Base-by-base conservation (phyloP, 148 eudicot genomes). In the Fagopyrum esculentum region DNA sequence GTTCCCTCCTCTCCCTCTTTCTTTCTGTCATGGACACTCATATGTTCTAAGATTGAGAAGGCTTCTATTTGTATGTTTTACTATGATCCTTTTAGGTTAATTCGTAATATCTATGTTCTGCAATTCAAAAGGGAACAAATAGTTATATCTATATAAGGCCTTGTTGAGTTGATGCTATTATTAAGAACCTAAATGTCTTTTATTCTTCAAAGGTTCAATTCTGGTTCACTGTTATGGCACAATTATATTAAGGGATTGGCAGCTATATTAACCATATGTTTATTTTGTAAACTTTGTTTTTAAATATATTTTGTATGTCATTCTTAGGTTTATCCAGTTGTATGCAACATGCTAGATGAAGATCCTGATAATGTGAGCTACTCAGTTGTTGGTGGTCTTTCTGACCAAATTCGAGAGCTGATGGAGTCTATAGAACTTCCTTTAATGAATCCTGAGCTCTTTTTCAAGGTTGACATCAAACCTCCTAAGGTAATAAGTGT, bases 301-400 rank as follows among this genome's bases (percentile, higher is more conserved):
- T 6, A 26, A 61, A 61, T 29, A 29, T 61, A 29, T 9, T 56
- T 3, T 29, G 43, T 26, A 2, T 61, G 44, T 61, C 11, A 9
- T 48, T 61, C 15, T 29, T 82, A 94, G 98, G 99, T 95, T n/a
- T 71, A 95, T 84, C 99, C 99, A 51, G 99, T 92, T 81, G 99
- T 95, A 16, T 92, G 92, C 82, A 95, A 90, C 73, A 95, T 95
- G 97, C 97, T 95, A 81, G 97, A 95, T 82, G 98, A 95, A 83
- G 98, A 95, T 82, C 98, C 97, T 59, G 98, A 96, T n/a, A 95
- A 95, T 76, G 78, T 95, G 52, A 95, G 98, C 83, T 95, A 95
- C 80, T 95, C 99, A 72, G 92, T 97, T n/a, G 97, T 95, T 63
- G 99, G 99, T 69, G 99, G 99, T 74, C 82, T 95, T 76, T 92